Evolutionary conservation across 352 stramenopile genomes (phyloP).

Genomic region (Plasmopara halstedii): DNA sequence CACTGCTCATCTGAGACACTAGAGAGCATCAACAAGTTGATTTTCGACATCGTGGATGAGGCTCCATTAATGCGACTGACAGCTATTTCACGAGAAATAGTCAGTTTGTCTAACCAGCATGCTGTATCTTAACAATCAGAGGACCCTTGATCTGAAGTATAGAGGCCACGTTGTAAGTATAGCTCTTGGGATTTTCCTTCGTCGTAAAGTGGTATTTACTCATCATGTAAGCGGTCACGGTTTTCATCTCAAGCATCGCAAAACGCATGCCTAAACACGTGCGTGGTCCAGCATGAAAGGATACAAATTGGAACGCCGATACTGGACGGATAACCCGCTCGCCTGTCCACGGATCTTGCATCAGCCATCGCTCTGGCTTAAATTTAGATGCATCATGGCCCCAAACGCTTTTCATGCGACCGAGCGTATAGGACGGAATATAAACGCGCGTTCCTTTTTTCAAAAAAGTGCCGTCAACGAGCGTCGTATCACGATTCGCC

Average conservation of each 20-base stretch:
- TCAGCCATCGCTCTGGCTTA: conserved; percentile 55
- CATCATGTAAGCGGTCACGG: conserved; percentile 16
- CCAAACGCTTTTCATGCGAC: conserved; percentile 42
- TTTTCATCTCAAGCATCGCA: conserved; percentile 51
- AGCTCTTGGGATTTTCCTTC: conserved; percentile 30
- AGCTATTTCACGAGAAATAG: too few relatives aligned
- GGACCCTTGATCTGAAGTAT: conserved; percentile 28
- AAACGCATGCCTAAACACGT: conserved; percentile 30
- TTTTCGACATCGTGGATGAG: too few relatives aligned
- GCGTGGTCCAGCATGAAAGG: conserved; percentile 26
- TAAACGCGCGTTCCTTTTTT: conserved; percentile 40
- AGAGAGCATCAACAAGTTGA: too few relatives aligned
- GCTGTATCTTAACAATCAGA: conserved; percentile 22
- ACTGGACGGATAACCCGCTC: conserved; percentile 20
- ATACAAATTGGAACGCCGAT: conserved; percentile 29
- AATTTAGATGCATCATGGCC: conserved; percentile 47
- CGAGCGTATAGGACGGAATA: conserved; percentile 50
- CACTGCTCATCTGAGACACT: too few relatives aligned
- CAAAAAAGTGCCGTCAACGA: conserved; percentile 50
- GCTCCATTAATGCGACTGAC: too few relatives aligned
- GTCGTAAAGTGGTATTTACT: conserved; percentile 41
- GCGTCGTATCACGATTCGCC: conserved; percentile 36
- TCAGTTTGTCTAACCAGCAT: conserved; percentile 14
- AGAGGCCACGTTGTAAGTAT: conserved; percentile 30
- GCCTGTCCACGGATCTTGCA: conserved; percentile 20